phyloP scores from a whole-genome alignment of 164 flowering plant genomes.

The Piper betle region DNA sequence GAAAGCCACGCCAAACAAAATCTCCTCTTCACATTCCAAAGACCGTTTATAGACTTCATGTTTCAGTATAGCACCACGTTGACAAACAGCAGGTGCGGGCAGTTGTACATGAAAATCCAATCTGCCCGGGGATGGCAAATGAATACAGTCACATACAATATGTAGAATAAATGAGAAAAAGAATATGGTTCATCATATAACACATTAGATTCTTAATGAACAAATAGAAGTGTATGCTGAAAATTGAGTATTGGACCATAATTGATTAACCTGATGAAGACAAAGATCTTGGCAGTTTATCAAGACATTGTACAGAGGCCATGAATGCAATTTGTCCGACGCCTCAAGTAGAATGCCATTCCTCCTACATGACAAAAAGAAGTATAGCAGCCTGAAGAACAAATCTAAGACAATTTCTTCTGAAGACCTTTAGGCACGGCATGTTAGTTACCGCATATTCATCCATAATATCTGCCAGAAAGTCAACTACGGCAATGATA shows the following conservation, averaged over 20 bases:
- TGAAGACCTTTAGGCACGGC: background rate
- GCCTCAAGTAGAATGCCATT: constrained; percentile 55
- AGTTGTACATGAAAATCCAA: constrained; percentile 88
- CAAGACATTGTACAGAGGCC: constrained; percentile 62
- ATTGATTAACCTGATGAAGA: constrained; percentile 50
- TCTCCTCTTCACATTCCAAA: constrained; percentile 54
- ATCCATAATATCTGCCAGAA: constrained; percentile 65
- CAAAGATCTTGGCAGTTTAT: constrained; percentile 57
- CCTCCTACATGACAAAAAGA: constrained; percentile 38
- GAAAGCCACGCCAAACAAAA: constrained; percentile 56
- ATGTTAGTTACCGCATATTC: constrained; percentile 57
- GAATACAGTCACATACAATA: background rate
- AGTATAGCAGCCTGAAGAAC: background rate
- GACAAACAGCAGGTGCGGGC: constrained; percentile 69
- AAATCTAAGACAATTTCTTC: too few species aligned
- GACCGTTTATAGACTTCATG: constrained; percentile 78
- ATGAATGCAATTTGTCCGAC: constrained; percentile 78
- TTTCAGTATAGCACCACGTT: constrained; percentile 70
- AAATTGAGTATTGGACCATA: background rate
- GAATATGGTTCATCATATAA: background rate
- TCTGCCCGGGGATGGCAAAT: constrained; percentile 45
- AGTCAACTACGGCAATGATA: constrained; percentile 38
- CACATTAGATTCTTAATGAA: background rate
- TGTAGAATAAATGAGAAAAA: background rate
- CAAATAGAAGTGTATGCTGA: background rate